A percentile compares a stretch with the other conserved stretches of the same genome.
phyloP scores from a whole-genome alignment of 2,329 filamentous ascomycete genomes.

The Pyrenophora seminiperda region DNA sequence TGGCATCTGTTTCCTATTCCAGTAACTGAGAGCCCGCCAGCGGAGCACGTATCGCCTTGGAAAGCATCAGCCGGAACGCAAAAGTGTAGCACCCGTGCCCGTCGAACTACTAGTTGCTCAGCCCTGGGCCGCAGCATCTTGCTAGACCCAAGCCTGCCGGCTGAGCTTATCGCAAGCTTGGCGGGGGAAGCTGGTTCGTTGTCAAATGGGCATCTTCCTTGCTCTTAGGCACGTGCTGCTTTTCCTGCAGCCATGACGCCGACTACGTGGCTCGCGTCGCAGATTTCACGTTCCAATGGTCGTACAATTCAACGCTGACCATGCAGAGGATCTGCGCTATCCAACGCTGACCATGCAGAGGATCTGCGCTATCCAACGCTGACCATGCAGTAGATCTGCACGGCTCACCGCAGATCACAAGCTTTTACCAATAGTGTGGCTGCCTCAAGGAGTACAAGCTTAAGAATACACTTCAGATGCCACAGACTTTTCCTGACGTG shows the following conservation, averaged over 20 bases:
- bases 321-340: slow-evolving; percentile 3
- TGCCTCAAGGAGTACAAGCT: neutral
- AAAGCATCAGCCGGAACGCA: neutral
- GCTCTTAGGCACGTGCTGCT: neutral
- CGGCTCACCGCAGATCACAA: slow-evolving; percentile 8
- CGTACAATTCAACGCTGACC: neutral
- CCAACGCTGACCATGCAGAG: slow-evolving; percentile 9
- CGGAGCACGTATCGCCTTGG: neutral
- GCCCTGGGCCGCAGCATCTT: slow-evolving; percentile 7
- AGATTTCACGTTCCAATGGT: neutral
- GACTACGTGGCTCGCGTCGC: neutral
- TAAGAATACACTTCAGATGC: neutral
- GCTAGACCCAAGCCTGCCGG: neutral
- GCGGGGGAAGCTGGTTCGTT: slow-evolving; percentile 8
- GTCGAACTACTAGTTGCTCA: slow-evolving; percentile 1
- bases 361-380: neutral
- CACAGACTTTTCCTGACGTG: neutral
- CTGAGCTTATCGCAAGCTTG: slow-evolving; percentile 14
- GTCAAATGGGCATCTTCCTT: neutral
- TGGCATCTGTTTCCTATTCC: neutral
- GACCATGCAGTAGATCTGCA: slow-evolving; percentile 2
- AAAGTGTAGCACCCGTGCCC: neutral
- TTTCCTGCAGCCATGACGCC: neutral
- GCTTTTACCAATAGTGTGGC: neutral
- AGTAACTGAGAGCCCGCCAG: neutral